Evolutionary conservation across 768 basidiomycete genomes (phyloP).

Genomic region (Panaeolus cyanescens): DNA sequence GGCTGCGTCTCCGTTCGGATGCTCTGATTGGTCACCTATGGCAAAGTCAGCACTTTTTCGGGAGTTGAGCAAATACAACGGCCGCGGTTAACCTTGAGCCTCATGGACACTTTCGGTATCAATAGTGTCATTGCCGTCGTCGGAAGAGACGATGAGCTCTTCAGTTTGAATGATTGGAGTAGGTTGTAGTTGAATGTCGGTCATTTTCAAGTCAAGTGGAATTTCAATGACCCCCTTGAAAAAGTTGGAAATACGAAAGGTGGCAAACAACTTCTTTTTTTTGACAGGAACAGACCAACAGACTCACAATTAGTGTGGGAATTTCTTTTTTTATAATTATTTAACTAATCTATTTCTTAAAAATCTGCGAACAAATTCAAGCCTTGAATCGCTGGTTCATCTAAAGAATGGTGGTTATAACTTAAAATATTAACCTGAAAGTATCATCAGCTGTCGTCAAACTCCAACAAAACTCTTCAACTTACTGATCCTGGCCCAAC

Average conservation of each 20-base stretch:
- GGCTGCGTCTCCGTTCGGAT: constrained; percentile 16
- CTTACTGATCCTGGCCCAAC: constrained; percentile 84
- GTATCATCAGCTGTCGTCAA: constrained; percentile 4
- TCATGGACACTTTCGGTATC: constrained; percentile 21
- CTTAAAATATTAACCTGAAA: constrained; percentile 73
- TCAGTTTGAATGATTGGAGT: neutral
- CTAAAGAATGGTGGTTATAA: constrained; percentile 81
- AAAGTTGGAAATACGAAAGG: neutral
- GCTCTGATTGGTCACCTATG: constrained; percentile 20
- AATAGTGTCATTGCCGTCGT: constrained; percentile 14
- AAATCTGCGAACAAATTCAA: constrained; percentile 59
- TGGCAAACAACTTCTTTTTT: constrained; percentile 12
- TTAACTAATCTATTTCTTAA: neutral
- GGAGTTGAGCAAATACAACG: constrained; percentile 5
- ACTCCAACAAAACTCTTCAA: neutral
- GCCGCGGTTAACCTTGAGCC: constrained; percentile 22
- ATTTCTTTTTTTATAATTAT: constrained; percentile 4
- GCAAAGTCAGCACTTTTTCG: constrained; percentile 14
- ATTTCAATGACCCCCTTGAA: neutral
- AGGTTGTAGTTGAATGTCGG: constrained; percentile 24
- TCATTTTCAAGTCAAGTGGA: constrained; percentile 26
- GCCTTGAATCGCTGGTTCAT: constrained; percentile 76
- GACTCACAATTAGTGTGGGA: constrained; percentile 22
- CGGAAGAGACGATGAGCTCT: constrained; percentile 1
- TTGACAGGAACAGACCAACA: constrained; percentile 3